Conservation (phyloP, 140 eudicot genomes). For the Anethum foeniculum region DNA sequence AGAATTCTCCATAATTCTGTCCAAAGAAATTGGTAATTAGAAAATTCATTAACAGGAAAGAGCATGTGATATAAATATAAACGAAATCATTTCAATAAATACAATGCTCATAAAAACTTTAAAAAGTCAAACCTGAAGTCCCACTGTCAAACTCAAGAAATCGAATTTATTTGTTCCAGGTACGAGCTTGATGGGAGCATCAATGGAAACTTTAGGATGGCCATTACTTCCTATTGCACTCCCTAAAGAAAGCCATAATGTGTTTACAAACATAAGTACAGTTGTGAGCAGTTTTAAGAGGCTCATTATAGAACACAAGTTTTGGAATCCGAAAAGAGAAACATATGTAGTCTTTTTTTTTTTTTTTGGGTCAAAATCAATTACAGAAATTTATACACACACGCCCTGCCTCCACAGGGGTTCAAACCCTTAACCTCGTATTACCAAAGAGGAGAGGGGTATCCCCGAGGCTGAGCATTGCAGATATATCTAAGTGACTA, state of each 20-base stretch:
- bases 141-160: conserved; percentile 87
- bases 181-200: conserved; percentile 47
- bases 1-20: conserved; percentile 91
- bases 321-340: neutral
- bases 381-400: neutral
- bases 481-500: neutral
- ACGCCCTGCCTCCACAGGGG: neutral
- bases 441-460: neutral
- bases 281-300: neutral
- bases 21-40: conserved; percentile 3
- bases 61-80: neutral
- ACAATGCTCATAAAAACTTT: neutral
- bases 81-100: neutral
- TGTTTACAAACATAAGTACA: conserved; percentile 3
- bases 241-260: conserved; percentile 26
- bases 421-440: neutral
- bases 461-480: neutral
- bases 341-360: neutral
- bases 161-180: conserved; percentile 63
- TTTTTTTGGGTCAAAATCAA: neutral
- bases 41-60: neutral
- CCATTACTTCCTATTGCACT: conserved; percentile 42
- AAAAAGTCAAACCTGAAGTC: conserved; percentile 69
- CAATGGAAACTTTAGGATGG: conserved; percentile 31
- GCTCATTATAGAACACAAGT: too few species aligned